Evolutionary conservation across 768 basidiomycete genomes (phyloP).

Genomic region (Boletus sensibilis): DNA sequence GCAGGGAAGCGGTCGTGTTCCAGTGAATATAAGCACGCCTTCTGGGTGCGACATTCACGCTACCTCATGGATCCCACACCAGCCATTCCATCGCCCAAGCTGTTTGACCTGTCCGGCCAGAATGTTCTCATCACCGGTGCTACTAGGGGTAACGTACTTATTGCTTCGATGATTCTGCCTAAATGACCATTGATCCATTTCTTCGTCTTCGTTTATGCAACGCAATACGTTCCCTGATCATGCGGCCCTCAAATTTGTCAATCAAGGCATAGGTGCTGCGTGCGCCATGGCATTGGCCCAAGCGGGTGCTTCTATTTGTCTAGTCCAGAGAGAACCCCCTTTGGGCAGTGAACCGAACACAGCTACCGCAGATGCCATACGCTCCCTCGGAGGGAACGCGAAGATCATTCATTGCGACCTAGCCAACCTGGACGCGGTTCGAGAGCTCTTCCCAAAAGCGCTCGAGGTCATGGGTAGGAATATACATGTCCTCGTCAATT

Average conservation of each 20-base stretch:
- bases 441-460: slow-evolving; percentile 47
- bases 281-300: slow-evolving; percentile 55
- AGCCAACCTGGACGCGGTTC: slow-evolving; percentile 48
- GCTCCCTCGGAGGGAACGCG: slow-evolving; percentile 33
- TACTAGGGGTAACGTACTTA: slow-evolving; percentile 57
- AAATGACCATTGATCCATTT: slow-evolving; percentile 16
- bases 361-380: slow-evolving; percentile 38
- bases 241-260: slow-evolving; percentile 4
- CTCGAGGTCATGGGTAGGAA: slow-evolving; percentile 48
- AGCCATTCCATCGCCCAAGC: slow-evolving; percentile 44
- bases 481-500: slow-evolving; percentile 68
- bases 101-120: slow-evolving; percentile 67
- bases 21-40: slow-evolving; percentile 24
- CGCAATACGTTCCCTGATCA: slow-evolving; percentile 7
- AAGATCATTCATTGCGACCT: slow-evolving; percentile 59
- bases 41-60: slow-evolving; percentile 1
- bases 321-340: slow-evolving; percentile 46
- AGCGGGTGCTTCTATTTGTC: slow-evolving; percentile 51
- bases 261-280: slow-evolving; percentile 53
- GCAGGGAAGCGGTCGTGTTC: not conserved
- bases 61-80: slow-evolving; percentile 55
- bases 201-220: slow-evolving; percentile 13
- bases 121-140: slow-evolving; percentile 81
- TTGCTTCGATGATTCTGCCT: slow-evolving; percentile 9
- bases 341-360: slow-evolving; percentile 34